Base-by-base conservation (phyloP, 176 grass and related monocot genomes). In the Zoysia japonica region DNA sequence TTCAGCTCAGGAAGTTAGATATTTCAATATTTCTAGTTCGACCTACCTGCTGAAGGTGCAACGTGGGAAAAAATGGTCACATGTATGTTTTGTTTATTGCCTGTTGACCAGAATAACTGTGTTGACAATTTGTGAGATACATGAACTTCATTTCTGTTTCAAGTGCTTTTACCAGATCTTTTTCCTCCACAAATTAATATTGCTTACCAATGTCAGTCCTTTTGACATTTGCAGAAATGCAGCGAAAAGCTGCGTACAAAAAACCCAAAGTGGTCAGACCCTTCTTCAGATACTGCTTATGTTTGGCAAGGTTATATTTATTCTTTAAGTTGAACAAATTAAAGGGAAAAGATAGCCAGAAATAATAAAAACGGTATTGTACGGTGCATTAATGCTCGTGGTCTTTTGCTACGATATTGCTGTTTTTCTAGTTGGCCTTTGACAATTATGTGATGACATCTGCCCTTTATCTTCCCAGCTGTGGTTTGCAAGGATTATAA, bases 111-210 rank as follows among this genome's bases (percentile, higher is more conserved):
- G 37, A 62, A 54, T 75, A 68, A 68, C 74, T 17, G 15, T 83
- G 60, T 61, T 54, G 39, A 13, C 12, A 74, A 47, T 79, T 79
- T 73, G 51, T 19, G 60, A 74, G 54, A 61, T 38, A 61, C 68
- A n/a, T 86, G 54, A 67, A 73, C 43, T 40, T n/a, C 16, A 2
- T 87, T 69, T 79, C 3, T 79, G 44, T 79, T 53, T 69, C 51
- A 48, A 46, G n/a, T 45, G 59, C 45, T 55, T 12, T 66, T 42
- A 57, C 12, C 50, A 59, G 6, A 38, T 19, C 11, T 35, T 67
- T 42, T 36, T 42, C 14, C 43, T 67, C 59, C 8, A 5, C 53
- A 64, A 36, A 47, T 53, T 79, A 68, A 59, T 16, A 48, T 83
- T 68, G 37, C 49, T 50, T 35, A 3, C 17, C 59, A 38, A 16